Conservation (phyloP, 2,329 filamentous ascomycete species). For the Exophiala phaeomuriformis region DNA sequence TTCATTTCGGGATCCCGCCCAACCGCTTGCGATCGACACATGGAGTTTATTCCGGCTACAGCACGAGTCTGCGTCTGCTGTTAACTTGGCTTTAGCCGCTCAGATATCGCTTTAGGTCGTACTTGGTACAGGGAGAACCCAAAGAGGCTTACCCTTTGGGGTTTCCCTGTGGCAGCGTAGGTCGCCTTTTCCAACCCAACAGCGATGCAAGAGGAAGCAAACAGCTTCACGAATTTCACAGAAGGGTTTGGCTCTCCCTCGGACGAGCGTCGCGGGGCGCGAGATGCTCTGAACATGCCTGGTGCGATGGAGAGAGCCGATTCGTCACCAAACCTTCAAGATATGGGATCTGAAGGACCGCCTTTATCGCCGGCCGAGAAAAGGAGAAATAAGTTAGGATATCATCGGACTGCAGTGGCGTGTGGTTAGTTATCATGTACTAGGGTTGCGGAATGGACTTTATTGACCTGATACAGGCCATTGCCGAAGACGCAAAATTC, state of each 20-base stretch:
- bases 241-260: slow-evolving; percentile 2
- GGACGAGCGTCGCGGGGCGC: not conserved
- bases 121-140: not conserved
- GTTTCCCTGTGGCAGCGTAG: not conserved
- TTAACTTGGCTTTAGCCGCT: slow-evolving; percentile 9
- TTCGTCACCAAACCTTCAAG: slow-evolving; percentile 45
- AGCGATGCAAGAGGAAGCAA: slow-evolving; percentile 18
- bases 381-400: slow-evolving; percentile 84
- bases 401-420: slow-evolving; percentile 89
- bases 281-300: slow-evolving; percentile 15
- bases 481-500: slow-evolving; percentile 86
- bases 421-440: slow-evolving; percentile 63
- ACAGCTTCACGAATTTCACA: slow-evolving; percentile 6
- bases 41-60: slow-evolving; percentile 1
- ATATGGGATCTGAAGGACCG: slow-evolving; percentile 30
- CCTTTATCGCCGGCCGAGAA: slow-evolving; percentile 51
- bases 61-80: not conserved
- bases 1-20: not conserved
- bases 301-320: slow-evolving; percentile 35
- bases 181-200: not conserved
- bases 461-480: slow-evolving; percentile 54
- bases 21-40: not conserved
- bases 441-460: slow-evolving; percentile 2
- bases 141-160: not conserved
- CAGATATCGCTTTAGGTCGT: slow-evolving; percentile 3